Base-by-base conservation (phyloP, 2,329 filamentous ascomycete species). In the Thelonectria rubi region DNA sequence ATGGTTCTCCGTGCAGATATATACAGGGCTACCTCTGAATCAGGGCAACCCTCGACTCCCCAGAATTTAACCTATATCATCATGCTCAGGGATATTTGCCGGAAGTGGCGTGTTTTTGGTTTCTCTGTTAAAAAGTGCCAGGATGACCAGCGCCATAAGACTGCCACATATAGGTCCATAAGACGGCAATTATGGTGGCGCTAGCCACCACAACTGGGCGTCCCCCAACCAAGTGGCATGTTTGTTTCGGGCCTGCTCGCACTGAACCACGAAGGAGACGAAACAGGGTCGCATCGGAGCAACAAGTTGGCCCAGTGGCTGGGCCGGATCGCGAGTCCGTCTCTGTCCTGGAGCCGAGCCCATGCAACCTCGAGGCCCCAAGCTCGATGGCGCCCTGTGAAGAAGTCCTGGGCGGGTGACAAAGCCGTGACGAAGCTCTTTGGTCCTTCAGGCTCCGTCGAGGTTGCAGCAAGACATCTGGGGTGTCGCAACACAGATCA, bases 191-290 rank as follows among this genome's bases (percentile, higher is more conserved):
- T 71, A 71, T 68, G 63, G 58, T 55, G 46, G 53, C 66, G 66
- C 68, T 72, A 72, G 42, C 55, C 58, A 63, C 59, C 47, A 30
- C 47, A 51, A 52, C 59, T 46, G 30, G 32, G 49, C 40, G 53
- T 69, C 62, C 66, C 58, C 69, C 69, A 71, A 70, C 67, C 69
- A 69, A 62, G 63, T 63, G 69, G 68, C 65, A 68, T 66, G 49
- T 49, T 60, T 58, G 59, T 62, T 67, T 67, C 64, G 37, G 54
- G 58, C 58, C 52, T 51, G 64, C 55, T 62, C 18, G 48, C 64
- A 55, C 52, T 63, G 56, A 52, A 46, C 63, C 64, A 66, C 66
- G 67, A 60, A 55, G 64, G 45, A 63, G 55, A 61, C 45, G 57
- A 58, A 50, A 64, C 65, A 71, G 64, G 58, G 69, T 71, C 46